phyloP scores from a whole-genome alignment of 164 flowering plant species.

The Liquidambar formosana region DNA sequence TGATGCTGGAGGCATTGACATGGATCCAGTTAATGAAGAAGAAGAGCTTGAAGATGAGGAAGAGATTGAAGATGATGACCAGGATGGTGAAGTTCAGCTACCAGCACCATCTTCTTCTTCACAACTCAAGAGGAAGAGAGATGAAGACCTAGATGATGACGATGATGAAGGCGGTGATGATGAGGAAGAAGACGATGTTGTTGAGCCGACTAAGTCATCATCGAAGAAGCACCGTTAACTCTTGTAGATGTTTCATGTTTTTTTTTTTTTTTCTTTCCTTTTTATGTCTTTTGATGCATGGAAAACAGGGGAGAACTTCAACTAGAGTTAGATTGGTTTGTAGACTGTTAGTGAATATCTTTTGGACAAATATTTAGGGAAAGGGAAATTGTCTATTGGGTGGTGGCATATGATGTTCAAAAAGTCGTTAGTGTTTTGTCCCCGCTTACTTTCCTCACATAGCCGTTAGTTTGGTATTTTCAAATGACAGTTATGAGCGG shows the following conservation, averaged over 20 bases:
- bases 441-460: constrained; percentile 14
- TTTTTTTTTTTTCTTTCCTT: no score
- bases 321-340: constrained; percentile 16
- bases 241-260: not conserved
- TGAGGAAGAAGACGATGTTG: constrained; percentile 41
- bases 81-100: constrained; percentile 31
- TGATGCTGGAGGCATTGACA: constrained; percentile 48
- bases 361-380: constrained; percentile 12
- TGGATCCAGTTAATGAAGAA: constrained; percentile 45
- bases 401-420: constrained; percentile 20
- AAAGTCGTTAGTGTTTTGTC: constrained; percentile 27
- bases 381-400: not conserved
- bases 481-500: constrained; percentile 45
- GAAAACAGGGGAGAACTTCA: constrained; percentile 12
- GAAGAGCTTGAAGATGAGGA: constrained; percentile 60
- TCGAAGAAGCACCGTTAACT: constrained; percentile 34
- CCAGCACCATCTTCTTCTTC: constrained; percentile 50
- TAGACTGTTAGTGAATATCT: constrained; percentile 15
- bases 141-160: constrained; percentile 27
- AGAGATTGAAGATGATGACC: constrained; percentile 57
- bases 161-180: constrained; percentile 34
- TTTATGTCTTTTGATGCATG: constrained; percentile 5
- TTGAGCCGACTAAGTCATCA: constrained; percentile 25
- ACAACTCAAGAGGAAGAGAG: constrained; percentile 66
- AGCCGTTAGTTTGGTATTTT: constrained; percentile 38